Conservation (phyloP, 805 yeast genomes). For the Ogataea ramenticola region DNA sequence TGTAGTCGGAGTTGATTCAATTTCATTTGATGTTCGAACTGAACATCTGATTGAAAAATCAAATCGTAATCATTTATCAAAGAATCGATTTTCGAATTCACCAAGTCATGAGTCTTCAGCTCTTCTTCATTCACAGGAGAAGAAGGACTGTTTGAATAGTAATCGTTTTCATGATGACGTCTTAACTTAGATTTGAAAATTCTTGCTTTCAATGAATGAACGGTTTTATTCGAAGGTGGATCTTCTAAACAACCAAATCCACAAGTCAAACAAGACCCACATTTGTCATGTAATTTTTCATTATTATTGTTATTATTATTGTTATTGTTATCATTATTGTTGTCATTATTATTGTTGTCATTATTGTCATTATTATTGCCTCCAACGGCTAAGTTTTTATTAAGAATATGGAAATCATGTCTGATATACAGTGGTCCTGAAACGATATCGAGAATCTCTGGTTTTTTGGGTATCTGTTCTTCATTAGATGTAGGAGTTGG, state of each 20-base stretch:
- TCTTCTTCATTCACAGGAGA: neutral
- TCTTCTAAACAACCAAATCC: conserved; percentile 14
- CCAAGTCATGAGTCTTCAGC: neutral
- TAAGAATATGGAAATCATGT: neutral
- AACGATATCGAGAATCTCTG: neutral
- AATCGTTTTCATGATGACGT: neutral
- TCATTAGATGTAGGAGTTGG: neutral
- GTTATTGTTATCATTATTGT: conserved; percentile 4
- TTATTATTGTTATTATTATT: neutral
- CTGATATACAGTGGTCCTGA: neutral
- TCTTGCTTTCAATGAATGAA: neutral
- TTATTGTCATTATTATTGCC: neutral
- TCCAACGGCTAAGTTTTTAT: neutral
- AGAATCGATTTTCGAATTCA: neutral
- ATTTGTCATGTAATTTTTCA: conserved; percentile 10
- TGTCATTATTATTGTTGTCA: neutral
- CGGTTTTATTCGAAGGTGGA: neutral
- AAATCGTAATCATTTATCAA: neutral
- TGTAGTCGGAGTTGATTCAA: neutral
- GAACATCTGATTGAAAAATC: neutral
- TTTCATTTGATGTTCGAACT: neutral
- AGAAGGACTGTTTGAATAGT: neutral
- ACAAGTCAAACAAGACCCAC: conserved; percentile 21
- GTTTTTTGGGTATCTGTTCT: neutral
- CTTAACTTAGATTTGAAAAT: neutral